Percentiles rank a stretch among this genome's conserved stretches.
Evolutionary conservation across 2,329 filamentous ascomycete species (phyloP).

Genomic region (Fusarium algeriense): DNA sequence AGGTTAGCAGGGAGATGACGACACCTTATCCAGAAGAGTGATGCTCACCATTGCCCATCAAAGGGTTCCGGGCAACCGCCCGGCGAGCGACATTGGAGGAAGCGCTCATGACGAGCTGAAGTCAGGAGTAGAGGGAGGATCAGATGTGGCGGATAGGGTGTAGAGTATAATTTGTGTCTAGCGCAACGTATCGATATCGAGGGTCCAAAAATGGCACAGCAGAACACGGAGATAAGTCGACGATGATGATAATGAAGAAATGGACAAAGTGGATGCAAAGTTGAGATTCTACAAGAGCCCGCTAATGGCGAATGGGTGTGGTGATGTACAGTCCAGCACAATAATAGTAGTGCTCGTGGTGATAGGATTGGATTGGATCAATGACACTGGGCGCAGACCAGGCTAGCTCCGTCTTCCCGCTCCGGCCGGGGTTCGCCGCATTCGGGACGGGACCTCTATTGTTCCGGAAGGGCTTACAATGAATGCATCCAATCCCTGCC

Average conservation of each 20-base stretch:
- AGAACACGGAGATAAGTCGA: constrained; percentile 4
- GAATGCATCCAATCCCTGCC: constrained; percentile 36
- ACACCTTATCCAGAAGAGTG: background rate
- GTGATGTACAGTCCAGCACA: constrained; percentile 26
- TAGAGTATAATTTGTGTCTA: constrained; percentile 14
- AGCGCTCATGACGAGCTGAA: constrained; percentile 63
- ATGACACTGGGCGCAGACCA: constrained; percentile 41
- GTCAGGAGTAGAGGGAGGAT: constrained; percentile 12
- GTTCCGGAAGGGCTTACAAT: constrained; percentile 19
- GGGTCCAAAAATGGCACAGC: constrained; percentile 6
- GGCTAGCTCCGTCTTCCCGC: constrained; percentile 40
- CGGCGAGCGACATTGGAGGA: constrained; percentile 67
- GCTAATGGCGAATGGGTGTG: constrained; percentile 38
- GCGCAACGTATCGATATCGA: constrained; percentile 23
- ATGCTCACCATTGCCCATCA: constrained; percentile 62
- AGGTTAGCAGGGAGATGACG: constrained; percentile 44
- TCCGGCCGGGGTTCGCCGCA: constrained; percentile 33
- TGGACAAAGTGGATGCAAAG: constrained; percentile 44
- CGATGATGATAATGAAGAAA: constrained; percentile 41
- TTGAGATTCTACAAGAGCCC: constrained; percentile 42
- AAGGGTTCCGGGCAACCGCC: constrained; percentile 66
- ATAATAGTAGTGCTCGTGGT: constrained; percentile 36
- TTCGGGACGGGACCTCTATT: constrained; percentile 11
- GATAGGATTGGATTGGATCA: constrained; percentile 38
- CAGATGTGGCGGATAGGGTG: constrained; percentile 20